Base-by-base conservation (phyloP, 2,329 filamentous ascomycete species). In the Alternaria atra region DNA sequence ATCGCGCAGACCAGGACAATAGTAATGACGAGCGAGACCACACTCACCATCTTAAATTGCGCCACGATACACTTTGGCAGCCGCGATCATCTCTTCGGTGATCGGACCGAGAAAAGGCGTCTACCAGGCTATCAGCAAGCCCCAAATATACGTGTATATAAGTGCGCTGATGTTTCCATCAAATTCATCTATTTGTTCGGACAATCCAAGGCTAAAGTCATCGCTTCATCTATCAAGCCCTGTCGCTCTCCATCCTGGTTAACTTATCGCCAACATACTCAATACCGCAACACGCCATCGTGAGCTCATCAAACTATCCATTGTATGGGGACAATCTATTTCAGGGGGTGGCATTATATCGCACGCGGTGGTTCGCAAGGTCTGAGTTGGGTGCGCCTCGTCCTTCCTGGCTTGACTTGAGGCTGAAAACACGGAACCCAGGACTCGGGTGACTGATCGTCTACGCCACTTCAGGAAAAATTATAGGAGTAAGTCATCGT, bases 171-270 rank as follows among this genome's bases (percentile, higher is more conserved):
- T 55, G 32, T 51, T 6, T 15, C 1, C 39, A 53, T 37, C 17
- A 37, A 34, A n/a, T 61, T 60, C 51, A 65, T 65, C n/a, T 65
- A 65, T 66, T 27, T 55, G 40, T 44, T 52, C 65, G 62, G 58
- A 63, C 54, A 29, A 65, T 63, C 63, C 61, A 57, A 66, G 71
- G 69, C 61, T 75, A 74, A 74, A 72, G 58, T 37, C 54, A 17
- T 52, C 34, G 59, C 34, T 66, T 61, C 63, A 70, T 69, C 47
- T 64, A 62, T 48, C 60, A 35, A 58, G 52, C 55, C 64, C 61
- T 58, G 52, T 39, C 58, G 55, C 68, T 64, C 52, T 57, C 58
- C 58, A 39, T 52, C 60, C 44, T 55, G 52, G 60, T 27, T 56
- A 64, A 59, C 40, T n/a, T 51, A 34, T 37, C 23, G 12, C 20